Percentiles rank a stretch among this genome's conserved stretches.
phyloP scores from a whole-genome alignment of 2,329 filamentous ascomycete species.

The Fusarium papillatum region DNA sequence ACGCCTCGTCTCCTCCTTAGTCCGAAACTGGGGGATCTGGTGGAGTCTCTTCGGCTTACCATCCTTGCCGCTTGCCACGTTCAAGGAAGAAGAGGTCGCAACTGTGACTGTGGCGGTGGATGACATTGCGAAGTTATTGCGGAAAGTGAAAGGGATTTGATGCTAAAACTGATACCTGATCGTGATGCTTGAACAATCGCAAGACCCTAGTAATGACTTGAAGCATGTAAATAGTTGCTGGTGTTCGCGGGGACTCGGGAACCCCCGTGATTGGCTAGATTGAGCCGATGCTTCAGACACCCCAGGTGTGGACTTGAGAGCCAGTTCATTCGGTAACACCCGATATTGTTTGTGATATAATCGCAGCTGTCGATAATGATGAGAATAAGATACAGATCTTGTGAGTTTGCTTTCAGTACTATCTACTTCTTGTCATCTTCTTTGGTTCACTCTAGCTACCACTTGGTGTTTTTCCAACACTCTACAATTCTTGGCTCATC shows the following conservation, averaged over 20 bases:
- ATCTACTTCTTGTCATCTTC: not conserved
- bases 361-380: not conserved
- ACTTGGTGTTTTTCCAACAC: not conserved
- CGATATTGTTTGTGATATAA: slow-evolving; percentile 4
- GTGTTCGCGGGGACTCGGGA: slow-evolving; percentile 6
- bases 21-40: slow-evolving; percentile 33
- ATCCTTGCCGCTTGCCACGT: slow-evolving; percentile 18
- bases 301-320: not conserved
- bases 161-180: not conserved
- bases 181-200: not conserved
- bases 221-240: not conserved
- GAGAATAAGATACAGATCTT: not conserved
- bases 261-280: slow-evolving; percentile 22
- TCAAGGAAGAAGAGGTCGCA: slow-evolving; percentile 12
- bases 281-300: not conserved
- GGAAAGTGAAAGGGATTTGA: not conserved
- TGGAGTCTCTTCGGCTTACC: slow-evolving; percentile 34
- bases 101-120: slow-evolving; percentile 18
- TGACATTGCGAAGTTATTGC: slow-evolving; percentile 13
- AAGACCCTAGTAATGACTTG: not conserved
- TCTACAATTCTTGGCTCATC: not conserved
- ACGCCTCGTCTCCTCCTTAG: slow-evolving; percentile 39
- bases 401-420: not conserved
- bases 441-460: not conserved
- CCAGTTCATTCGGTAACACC: not conserved